Base-by-base conservation (phyloP, 2,329 filamentous ascomycete genomes). In the Herpotrichia juniperi region DNA sequence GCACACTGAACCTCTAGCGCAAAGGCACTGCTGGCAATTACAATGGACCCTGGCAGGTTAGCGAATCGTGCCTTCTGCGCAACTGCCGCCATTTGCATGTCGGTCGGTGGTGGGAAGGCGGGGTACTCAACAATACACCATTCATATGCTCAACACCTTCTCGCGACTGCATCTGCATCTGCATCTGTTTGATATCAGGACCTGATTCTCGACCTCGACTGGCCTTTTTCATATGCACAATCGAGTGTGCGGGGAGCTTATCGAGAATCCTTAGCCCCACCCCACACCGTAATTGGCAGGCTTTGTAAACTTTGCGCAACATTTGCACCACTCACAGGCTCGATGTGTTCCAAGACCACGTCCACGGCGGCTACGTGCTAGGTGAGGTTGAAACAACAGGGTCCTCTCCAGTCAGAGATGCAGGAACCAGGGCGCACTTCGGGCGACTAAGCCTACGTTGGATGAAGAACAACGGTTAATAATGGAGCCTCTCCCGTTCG, bases 391-490 rank as follows among this genome's bases (percentile, higher is more conserved):
- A 67, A 59, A 64, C 60, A 50, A 56, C 39, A 56, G 28, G 37
- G 42, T 54, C 48, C 48, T 48, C 57, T 55, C 68, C 68, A 72
- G 62, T 71, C 40, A 62, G 45, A 69, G 54, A 66, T 64, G 68
- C 68, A 72, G 68, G 63, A 67, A 70, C 68, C 30, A 31, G 22
- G 56, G 46, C 24, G 16, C 17, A n/a, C 28, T 2, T 17, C 17
- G 21, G 21, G 30, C 24, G 25, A 45, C 22, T 50, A 54, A 48
- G 26, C 53, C 31, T 24, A 51, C 53, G 57, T 54, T 44, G 54
- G 61, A 57, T 55, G 54, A 42, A 51, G 48, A 55, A 50, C 25
- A 50, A 61, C 59, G 68, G 64, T 62, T 68, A 67, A 68, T 63
- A 62, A 57, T 66, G 53, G 58, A 60, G 58, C 53, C 56, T 48